A percentile compares a stretch with the other conserved stretches of the same genome.
phyloP scores from a whole-genome alignment of 768 basidiomycete genomes.

The Plicaturopsis crispa region DNA sequence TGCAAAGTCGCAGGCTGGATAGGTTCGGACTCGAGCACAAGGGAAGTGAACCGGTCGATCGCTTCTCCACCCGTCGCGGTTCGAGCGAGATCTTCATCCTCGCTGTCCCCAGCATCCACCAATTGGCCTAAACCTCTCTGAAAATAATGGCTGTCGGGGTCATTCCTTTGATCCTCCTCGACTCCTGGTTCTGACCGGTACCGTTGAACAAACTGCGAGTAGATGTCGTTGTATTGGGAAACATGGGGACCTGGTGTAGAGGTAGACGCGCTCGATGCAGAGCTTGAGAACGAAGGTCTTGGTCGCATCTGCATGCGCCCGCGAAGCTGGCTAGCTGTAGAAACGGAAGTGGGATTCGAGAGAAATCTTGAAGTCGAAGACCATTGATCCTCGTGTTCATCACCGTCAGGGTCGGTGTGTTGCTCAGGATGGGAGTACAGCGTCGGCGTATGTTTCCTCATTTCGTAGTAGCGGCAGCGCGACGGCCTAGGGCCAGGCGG shows the following conservation, averaged over 20 bases:
- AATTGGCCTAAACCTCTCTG: conserved; percentile 64
- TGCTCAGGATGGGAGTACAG: conserved; percentile 60
- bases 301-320: conserved; percentile 23
- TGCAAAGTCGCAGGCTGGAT: conserved; percentile 62
- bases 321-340: conserved; percentile 17
- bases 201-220: conserved; percentile 72
- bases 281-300: conserved; percentile 20
- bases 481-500: too few species aligned
- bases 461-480: too few species aligned
- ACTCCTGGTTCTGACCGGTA: conserved; percentile 59
- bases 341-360: conserved; percentile 7
- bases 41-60: conserved; percentile 42
- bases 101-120: conserved; percentile 64
- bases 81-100: conserved; percentile 60
- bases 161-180: conserved; percentile 64
- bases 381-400: conserved; percentile 40
- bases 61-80: conserved; percentile 32
- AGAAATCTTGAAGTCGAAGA: conserved; percentile 25
- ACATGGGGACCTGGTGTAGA: conserved; percentile 20
- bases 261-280: conserved; percentile 10
- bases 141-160: conserved; percentile 81
- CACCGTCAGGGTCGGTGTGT: conserved; percentile 39
- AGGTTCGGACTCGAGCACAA: conserved; percentile 54
- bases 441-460: conserved; percentile 58
- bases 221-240: conserved; percentile 51